Conservation (phyloP, 2,329 filamentous ascomycete species). For the Gnomoniopsis smithogilvyi region DNA sequence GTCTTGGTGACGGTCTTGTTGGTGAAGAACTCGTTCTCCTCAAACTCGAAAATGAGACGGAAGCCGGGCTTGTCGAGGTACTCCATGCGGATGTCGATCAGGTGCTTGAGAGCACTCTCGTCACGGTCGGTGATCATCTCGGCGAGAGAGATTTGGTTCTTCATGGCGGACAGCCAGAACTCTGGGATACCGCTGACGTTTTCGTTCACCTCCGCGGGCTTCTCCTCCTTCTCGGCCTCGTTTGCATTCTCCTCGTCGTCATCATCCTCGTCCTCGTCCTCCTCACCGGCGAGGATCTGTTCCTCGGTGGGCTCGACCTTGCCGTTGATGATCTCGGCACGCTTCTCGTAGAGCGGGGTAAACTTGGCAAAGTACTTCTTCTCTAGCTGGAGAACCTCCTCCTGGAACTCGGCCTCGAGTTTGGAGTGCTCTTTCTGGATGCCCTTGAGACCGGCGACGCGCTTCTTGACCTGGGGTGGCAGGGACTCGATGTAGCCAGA, state of each 20-base stretch:
- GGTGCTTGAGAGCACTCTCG: slow-evolving; percentile 84
- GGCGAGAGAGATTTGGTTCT: slow-evolving; percentile 95
- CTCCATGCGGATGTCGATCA: slow-evolving; percentile 96
- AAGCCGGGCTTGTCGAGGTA: slow-evolving; percentile 98
- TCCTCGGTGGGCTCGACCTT: slow-evolving; percentile 78
- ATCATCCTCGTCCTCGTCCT: slow-evolving; percentile 67
- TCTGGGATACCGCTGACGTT: slow-evolving; percentile 82
- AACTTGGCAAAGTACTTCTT: slow-evolving; percentile 99
- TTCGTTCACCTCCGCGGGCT: slow-evolving; percentile 53
- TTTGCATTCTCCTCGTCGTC: slow-evolving; percentile 44
- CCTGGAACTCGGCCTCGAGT: slow-evolving; percentile 96
- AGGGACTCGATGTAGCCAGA: slow-evolving; percentile 98
- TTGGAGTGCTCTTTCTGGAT: slow-evolving; percentile 99
- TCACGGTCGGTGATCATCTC: slow-evolving; percentile 99
- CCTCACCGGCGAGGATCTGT: slow-evolving; percentile 83
- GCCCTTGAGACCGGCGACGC: slow-evolving; percentile 92
- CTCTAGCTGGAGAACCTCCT: slow-evolving; percentile 95
- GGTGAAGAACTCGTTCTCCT: slow-evolving; percentile 92
- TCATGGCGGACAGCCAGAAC: slow-evolving; percentile 99
- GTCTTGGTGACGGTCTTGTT: slow-evolving; percentile 98
- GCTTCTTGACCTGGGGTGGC: slow-evolving; percentile 81
- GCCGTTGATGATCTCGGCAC: slow-evolving; percentile 89
- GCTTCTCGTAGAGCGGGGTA: slow-evolving; percentile 94
- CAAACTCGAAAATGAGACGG: slow-evolving; percentile 96
- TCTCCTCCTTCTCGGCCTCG: slow-evolving; percentile 53